These are phyloP conservation scores for Graphilbum fragrans DNA, from an alignment of 2,329 filamentous ascomycete genomes.

Conservation along the genomic window DNA sequence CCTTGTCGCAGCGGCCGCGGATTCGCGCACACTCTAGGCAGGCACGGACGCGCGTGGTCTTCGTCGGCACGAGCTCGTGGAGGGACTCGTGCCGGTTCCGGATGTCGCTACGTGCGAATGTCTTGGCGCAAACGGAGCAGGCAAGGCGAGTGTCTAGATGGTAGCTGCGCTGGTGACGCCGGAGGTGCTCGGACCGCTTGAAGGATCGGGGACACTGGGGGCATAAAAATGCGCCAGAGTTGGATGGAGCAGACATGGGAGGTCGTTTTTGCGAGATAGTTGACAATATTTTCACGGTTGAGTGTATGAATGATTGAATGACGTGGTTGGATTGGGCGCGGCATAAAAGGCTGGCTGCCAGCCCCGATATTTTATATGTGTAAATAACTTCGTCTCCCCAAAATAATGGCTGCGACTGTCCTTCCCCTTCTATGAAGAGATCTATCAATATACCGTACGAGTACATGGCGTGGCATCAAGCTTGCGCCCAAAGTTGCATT, in stretches of 20 bases:
- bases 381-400: no score
- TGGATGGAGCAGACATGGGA: no score
- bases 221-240: constrained; percentile 6
- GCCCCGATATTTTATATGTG: no score
- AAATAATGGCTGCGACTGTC: no score
- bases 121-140: constrained; percentile 17
- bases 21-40: constrained; percentile 1
- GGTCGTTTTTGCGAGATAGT: no score
- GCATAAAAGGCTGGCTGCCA: no score
- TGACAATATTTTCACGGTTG: not conserved
- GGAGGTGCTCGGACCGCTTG: constrained; percentile 18
- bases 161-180: constrained; percentile 18
- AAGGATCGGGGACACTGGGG: constrained; percentile 17
- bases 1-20: constrained; percentile 1
- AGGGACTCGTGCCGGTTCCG: constrained; percentile 2
- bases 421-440: no score
- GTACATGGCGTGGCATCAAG: no score
- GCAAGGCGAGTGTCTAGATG: constrained; percentile 13
- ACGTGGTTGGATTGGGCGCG: no score
- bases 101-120: constrained; percentile 13
- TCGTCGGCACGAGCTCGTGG: not conserved
- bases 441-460: no score
- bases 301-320: not conserved
- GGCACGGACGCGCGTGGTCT: not conserved
- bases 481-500: no score